These are phyloP conservation scores for Candida glaebosa DNA, from an alignment of 805 yeast genomes.

Conservation along the genomic window DNA sequence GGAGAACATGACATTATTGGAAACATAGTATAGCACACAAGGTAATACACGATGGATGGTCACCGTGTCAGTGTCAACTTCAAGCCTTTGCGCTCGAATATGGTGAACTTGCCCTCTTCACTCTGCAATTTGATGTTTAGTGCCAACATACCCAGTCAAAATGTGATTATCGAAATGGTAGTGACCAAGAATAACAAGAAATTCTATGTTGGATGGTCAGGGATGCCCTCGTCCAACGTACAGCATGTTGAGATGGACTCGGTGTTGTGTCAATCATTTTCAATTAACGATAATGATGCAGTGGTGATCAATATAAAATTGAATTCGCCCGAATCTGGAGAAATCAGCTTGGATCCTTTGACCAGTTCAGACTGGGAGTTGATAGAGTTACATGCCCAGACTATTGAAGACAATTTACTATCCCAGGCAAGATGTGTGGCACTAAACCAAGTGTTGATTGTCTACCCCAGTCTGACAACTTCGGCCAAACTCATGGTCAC, in stretches of 20 bases:
- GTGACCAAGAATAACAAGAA: constrained; percentile 15
- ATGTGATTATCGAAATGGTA: constrained; percentile 51
- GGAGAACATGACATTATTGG: background rate
- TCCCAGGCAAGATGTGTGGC: constrained; percentile 79
- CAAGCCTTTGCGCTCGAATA: constrained; percentile 41
- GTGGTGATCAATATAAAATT: constrained; percentile 44
- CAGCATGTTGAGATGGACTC: constrained; percentile 63
- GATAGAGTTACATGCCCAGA: constrained; percentile 76
- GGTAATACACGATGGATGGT: constrained; percentile 28
- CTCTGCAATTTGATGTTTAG: constrained; percentile 44
- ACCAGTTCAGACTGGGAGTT: constrained; percentile 86
- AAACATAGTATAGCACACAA: background rate
- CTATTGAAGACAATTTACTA: constrained; percentile 68
- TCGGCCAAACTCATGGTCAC: constrained; percentile 57
- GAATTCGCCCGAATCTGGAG: constrained; percentile 48
- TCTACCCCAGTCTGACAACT: constrained; percentile 60
- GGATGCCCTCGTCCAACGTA: constrained; percentile 38
- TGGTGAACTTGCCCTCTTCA: constrained; percentile 53
- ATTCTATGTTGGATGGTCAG: constrained; percentile 65
- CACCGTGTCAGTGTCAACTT: constrained; percentile 25
- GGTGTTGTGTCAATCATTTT: constrained; percentile 51
- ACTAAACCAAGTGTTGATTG: constrained; percentile 54
- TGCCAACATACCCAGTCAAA: constrained; percentile 55
- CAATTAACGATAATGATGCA: constrained; percentile 40
- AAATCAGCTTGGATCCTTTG: constrained; percentile 74